A percentile compares a stretch with the other conserved stretches of the same genome.
Conservation (phyloP, 768 basidiomycete genomes). For the Cystobasidium ongulense region DNA sequence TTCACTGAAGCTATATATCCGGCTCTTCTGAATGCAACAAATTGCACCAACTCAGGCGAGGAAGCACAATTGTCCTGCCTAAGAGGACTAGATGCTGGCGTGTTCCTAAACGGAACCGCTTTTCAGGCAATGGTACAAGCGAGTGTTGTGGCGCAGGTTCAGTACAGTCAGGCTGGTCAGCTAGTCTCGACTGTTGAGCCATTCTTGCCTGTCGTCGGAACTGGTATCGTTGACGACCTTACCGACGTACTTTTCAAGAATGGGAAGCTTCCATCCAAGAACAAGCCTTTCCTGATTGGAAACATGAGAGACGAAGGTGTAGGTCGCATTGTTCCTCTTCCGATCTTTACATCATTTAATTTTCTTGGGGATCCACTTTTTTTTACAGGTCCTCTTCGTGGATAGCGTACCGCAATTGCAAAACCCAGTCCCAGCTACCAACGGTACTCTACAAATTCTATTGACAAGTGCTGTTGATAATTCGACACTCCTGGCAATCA, state of each 20-base stretch:
- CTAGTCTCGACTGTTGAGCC: conserved; percentile 22
- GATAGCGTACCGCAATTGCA: background rate
- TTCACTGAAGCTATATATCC: conserved; percentile 17
- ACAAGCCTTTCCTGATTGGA: conserved; percentile 25
- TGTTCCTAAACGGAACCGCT: background rate
- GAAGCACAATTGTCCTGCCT: conserved; percentile 8
- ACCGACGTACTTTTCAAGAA: conserved; percentile 5
- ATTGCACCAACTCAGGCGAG: conserved; percentile 2
- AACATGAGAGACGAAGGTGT: conserved; percentile 30
- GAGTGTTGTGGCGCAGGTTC: background rate
- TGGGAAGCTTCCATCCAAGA: conserved; percentile 6
- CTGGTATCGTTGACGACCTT: conserved; percentile 32
- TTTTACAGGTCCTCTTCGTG: conserved; percentile 28
- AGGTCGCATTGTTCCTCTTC: background rate
- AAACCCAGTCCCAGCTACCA: conserved; percentile 18
- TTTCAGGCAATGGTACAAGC: background rate
- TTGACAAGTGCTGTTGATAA: conserved; percentile 9
- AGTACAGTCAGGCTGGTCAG: conserved; percentile 3
- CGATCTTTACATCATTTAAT: background rate
- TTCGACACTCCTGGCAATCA: background rate
- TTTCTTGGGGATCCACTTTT: no score
- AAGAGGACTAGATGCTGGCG: background rate
- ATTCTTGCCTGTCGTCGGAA: conserved; percentile 26
- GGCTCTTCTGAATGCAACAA: conserved; percentile 1
- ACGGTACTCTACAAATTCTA: background rate